These are phyloP conservation scores for Meyerozyma smithsonii DNA, from an alignment of 1,139 yeast species.

Conservation along the genomic window DNA sequence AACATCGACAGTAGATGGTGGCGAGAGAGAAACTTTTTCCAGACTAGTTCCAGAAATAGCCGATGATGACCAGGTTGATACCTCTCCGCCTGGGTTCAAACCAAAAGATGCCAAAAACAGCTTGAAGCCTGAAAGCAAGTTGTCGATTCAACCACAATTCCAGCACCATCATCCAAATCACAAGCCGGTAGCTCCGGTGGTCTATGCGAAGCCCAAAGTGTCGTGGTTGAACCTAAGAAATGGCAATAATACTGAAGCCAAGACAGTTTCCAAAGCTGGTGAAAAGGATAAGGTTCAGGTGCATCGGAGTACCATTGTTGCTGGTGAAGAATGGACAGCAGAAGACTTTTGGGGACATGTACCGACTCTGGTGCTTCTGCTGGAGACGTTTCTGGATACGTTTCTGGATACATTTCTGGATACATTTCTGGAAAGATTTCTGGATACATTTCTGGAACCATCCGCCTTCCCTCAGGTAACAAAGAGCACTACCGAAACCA, in stretches of 20 bases:
- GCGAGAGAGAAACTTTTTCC: no score
- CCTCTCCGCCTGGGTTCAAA: not conserved
- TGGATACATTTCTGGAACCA: no score
- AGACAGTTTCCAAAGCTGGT: not conserved
- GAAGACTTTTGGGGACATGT: not conserved
- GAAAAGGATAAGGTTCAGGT: no score
- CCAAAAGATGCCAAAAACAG: not conserved
- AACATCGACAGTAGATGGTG: no score
- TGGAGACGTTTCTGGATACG: no score
- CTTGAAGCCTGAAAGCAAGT: not conserved
- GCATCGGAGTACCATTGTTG: not conserved
- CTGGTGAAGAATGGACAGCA: not conserved
- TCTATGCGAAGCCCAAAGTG: not conserved
- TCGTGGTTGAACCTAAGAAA: not conserved
- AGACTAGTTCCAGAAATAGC: no score
- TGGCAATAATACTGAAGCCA: not conserved
- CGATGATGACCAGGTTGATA: no score
- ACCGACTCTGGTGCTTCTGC: no score
- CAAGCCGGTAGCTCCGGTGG: not conserved
- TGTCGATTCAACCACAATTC: not conserved
- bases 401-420: no score
- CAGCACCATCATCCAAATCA: not conserved
- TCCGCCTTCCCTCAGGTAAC: no score
- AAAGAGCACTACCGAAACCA: no score
- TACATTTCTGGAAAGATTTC: no score